Percentiles rank a stretch among this genome's conserved stretches.
These are phyloP conservation scores for Musa itinerans DNA, from an alignment of 176 grass and related monocot genomes.

Conservation along the genomic window DNA sequence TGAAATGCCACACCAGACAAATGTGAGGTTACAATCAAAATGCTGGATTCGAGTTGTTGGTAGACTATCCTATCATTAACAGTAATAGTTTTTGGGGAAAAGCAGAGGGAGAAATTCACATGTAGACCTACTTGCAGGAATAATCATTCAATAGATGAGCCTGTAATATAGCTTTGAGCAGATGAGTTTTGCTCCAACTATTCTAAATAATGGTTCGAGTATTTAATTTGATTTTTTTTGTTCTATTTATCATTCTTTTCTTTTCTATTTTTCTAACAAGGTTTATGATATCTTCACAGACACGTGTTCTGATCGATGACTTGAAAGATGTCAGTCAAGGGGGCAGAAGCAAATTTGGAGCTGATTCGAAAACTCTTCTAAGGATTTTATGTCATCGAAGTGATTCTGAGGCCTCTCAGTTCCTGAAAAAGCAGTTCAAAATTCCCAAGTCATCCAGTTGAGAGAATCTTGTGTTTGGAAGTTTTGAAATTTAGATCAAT, in stretches of 20 bases:
- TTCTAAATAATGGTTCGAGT: too few species aligned
- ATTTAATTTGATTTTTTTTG: background rate
- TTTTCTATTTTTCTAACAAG: background rate
- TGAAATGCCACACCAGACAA: too few species aligned
- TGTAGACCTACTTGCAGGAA: too few species aligned
- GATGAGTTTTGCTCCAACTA: too few species aligned
- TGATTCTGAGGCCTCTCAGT: slow-evolving; percentile 94
- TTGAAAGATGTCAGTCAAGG: slow-evolving; percentile 70
- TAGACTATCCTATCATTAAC: too few species aligned
- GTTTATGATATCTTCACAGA: slow-evolving; percentile 27
- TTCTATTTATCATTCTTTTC: background rate
- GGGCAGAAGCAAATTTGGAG: slow-evolving; percentile 75
- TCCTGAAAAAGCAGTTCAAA: slow-evolving; percentile 99
- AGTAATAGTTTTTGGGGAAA: too few species aligned
- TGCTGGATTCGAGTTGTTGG: too few species aligned
- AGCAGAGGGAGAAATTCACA: too few species aligned
- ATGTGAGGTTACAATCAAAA: too few species aligned
- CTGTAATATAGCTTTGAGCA: too few species aligned
- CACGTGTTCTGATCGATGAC: slow-evolving; percentile 84
- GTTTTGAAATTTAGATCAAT: background rate
- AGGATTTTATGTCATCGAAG: slow-evolving; percentile 92
- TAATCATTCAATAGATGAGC: too few species aligned
- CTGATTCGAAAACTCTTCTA: slow-evolving; percentile 65
- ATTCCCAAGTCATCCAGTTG: slow-evolving; percentile 67
- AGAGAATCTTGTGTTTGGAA: slow-evolving; percentile 3